These are phyloP conservation scores for Sonneratia caseolaris DNA, from an alignment of 345 rosid species.

Conservation along the genomic window DNA sequence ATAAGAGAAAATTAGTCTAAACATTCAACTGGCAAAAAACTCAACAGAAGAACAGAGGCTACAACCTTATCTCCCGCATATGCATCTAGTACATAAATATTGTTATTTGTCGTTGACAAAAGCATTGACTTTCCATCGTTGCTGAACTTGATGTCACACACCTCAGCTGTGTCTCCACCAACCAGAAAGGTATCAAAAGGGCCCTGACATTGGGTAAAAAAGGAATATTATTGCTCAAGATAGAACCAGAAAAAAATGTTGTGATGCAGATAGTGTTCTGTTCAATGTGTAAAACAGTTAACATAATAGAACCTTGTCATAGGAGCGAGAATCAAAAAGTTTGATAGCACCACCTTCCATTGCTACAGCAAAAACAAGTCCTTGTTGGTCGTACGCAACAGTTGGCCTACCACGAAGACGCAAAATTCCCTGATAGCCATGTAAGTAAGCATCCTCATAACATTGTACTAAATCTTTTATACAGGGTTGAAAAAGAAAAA, in stretches of 20 bases:
- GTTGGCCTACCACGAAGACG: slow-evolving; percentile 89
- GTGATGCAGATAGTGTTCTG: background rate
- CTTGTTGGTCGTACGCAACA: slow-evolving; percentile 97
- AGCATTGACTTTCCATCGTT: slow-evolving; percentile 96
- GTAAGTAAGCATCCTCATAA: slow-evolving; percentile 38
- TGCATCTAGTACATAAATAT: slow-evolving; percentile 84
- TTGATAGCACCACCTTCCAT: slow-evolving; percentile 99
- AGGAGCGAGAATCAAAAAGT: slow-evolving; percentile 87
- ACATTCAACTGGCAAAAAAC: background rate
- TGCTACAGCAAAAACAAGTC: slow-evolving; percentile 95
- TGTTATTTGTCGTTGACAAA: slow-evolving; percentile 78
- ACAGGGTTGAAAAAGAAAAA: background rate
- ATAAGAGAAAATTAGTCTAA: background rate
- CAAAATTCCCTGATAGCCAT: slow-evolving; percentile 75
- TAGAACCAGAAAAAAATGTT: slow-evolving; percentile 8
- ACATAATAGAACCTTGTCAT: slow-evolving; percentile 56
- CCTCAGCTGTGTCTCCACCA: slow-evolving; percentile 96
- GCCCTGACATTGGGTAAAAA: slow-evolving; percentile 43
- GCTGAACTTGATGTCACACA: slow-evolving; percentile 94
- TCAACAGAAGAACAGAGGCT: slow-evolving; percentile 2
- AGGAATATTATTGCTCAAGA: background rate
- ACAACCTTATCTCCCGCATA: slow-evolving; percentile 92
- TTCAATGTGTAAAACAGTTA: background rate
- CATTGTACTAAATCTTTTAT: background rate
- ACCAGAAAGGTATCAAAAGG: slow-evolving; percentile 95